Percentiles rank a stretch among this genome's conserved stretches.
phyloP scores from a whole-genome alignment of 1,284 basidiomycete genomes.

The Thelephora terrestris region DNA sequence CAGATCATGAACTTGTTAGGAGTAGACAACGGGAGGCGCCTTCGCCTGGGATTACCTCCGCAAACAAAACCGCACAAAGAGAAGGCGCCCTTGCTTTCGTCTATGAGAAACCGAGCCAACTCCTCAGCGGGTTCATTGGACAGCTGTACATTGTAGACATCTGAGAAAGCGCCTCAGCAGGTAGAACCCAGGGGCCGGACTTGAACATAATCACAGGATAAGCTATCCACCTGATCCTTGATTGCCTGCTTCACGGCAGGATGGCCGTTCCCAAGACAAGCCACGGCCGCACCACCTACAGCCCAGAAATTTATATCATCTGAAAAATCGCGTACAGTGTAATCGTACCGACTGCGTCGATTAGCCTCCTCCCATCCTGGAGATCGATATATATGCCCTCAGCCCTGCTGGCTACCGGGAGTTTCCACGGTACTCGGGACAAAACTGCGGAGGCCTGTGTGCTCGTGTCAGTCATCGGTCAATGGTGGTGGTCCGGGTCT shows the following conservation, averaged over 20 bases:
- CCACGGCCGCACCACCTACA: constrained; percentile 72
- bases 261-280: constrained; percentile 68
- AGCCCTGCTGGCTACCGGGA: constrained; percentile 53
- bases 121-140: constrained; percentile 71
- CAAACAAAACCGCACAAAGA: constrained; percentile 57
- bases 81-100: constrained; percentile 63
- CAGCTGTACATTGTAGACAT: constrained; percentile 76
- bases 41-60: constrained; percentile 39
- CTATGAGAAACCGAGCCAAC: constrained; percentile 53
- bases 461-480: too few relatives aligned
- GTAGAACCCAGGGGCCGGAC: not conserved
- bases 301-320: too few relatives aligned
- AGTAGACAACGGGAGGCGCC: not conserved
- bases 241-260: constrained; percentile 61
- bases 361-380: constrained; percentile 52
- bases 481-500: too few relatives aligned
- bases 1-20: constrained; percentile 3
- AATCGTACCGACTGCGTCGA: constrained; percentile 46
- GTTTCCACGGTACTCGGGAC: constrained; percentile 50
- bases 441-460: constrained; percentile 20
- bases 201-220: constrained; percentile 47
- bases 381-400: constrained; percentile 63
- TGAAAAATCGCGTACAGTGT: too few relatives aligned
- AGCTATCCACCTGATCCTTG: constrained; percentile 65
- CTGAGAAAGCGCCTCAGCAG: constrained; percentile 25